phyloP scores from a whole-genome alignment of 108 stramenopile species.

The Nitzschia sp. region DNA sequence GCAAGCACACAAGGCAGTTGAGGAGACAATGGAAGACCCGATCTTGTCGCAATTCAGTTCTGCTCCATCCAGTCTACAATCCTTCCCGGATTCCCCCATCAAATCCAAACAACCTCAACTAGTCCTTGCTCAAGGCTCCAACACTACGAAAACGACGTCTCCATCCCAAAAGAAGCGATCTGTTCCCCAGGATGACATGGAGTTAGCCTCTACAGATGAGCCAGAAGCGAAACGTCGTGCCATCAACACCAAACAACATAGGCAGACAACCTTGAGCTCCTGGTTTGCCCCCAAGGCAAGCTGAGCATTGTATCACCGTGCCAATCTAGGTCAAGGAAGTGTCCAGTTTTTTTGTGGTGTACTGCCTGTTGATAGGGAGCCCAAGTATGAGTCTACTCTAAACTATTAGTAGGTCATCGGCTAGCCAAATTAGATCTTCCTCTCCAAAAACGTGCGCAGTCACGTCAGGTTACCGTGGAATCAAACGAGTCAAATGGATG shows the following conservation, averaged over 20 bases:
- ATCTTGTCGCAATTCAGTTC: conserved; percentile 39
- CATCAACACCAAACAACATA: background rate
- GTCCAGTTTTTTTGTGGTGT: too few relatives aligned
- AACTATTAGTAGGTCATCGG: too few relatives aligned
- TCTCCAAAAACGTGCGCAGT: too few relatives aligned
- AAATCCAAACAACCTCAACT: background rate
- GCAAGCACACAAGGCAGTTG: background rate
- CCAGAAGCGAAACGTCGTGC: conserved; percentile 4
- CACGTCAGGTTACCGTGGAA: too few relatives aligned
- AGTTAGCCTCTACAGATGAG: background rate
- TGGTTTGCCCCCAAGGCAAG: conserved; percentile 23
- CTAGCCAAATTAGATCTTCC: too few relatives aligned
- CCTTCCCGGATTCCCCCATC: conserved; percentile 25
- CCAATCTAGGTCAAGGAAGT: too few relatives aligned
- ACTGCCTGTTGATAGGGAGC: too few relatives aligned
- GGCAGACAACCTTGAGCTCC: conserved; percentile 28
- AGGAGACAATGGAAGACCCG: conserved; percentile 21
- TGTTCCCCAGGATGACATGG: background rate
- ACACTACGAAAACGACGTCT: background rate
- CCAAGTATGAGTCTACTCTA: too few relatives aligned
- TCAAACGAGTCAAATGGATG: too few relatives aligned
- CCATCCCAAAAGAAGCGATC: conserved; percentile 16
- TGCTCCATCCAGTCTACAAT: conserved; percentile 28
- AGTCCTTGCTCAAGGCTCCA: background rate
- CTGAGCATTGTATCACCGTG: too few relatives aligned